Conservation (phyloP, 1,284 basidiomycete genomes). For the Ceratobasidium sp. region DNA sequence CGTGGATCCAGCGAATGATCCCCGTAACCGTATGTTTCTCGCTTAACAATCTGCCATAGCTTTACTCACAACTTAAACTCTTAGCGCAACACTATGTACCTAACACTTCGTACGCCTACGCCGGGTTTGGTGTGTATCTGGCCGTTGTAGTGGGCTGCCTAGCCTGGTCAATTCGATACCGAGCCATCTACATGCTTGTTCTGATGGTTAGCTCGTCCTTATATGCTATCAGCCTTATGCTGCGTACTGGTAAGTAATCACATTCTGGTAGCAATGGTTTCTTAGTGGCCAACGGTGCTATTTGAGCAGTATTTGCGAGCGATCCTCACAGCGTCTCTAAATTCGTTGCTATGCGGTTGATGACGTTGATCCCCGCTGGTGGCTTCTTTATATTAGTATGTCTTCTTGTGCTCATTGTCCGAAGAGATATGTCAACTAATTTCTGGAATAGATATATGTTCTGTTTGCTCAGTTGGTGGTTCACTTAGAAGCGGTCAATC, state of each 20-base stretch:
- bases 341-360: constrained; percentile 9
- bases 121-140: neutral
- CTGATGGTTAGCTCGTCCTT: neutral
- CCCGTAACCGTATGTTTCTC: neutral
- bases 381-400: neutral
- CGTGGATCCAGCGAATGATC: neutral
- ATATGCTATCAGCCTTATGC: neutral
- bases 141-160: neutral
- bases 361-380: neutral
- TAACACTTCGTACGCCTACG: neutral
- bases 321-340: constrained; percentile 5
- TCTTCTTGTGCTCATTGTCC: neutral
- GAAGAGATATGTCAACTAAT: neutral
- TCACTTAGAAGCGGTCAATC: neutral
- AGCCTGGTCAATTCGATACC: constrained; percentile 6
- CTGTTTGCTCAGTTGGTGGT: neutral
- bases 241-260: neutral
- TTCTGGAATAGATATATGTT: neutral
- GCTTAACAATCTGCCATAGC: neutral
- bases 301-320: constrained; percentile 10
- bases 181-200: constrained; percentile 15
- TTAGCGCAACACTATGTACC: constrained; percentile 1
- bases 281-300: too few relatives aligned
- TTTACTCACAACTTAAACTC: neutral
- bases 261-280: neutral